Conservation (phyloP, 306 rosid species). For the Echinosophora koreensis region DNA sequence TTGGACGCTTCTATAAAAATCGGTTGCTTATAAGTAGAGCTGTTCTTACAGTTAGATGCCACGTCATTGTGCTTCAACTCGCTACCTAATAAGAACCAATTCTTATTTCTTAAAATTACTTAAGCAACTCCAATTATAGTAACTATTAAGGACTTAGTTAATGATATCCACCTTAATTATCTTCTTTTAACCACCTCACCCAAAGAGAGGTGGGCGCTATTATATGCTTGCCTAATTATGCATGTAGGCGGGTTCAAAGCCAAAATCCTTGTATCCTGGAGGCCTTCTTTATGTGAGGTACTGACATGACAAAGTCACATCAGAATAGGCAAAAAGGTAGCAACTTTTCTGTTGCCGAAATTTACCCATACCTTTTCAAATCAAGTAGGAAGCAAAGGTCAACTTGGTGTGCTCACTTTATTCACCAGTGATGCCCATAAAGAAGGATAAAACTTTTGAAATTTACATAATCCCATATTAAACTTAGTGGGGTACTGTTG, state of each 20-base stretch:
- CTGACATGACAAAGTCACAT: background rate
- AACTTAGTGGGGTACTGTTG: background rate
- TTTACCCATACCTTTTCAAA: background rate
- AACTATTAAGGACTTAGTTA: background rate
- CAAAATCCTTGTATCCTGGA: background rate
- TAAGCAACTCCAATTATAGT: background rate
- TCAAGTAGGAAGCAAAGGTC: background rate
- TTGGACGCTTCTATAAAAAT: too few relatives aligned
- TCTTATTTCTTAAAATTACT: too few relatives aligned
- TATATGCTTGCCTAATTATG: background rate
- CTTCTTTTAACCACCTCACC: background rate
- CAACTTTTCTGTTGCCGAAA: background rate
- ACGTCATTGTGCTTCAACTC: too few relatives aligned
- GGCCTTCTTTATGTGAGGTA: background rate
- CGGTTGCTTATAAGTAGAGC: too few relatives aligned
- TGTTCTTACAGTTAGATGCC: too few relatives aligned
- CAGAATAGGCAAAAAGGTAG: conserved; percentile 1
- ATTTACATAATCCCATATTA: background rate
- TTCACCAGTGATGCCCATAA: background rate
- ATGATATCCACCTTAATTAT: background rate
- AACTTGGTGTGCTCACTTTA: conserved; percentile 4
- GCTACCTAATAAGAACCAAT: too few relatives aligned
- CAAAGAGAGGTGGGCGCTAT: background rate
- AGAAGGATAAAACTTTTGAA: background rate
- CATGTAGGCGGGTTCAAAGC: background rate